Evolutionary conservation across 148 eudicot species (phyloP), one percentile per base, ranked within the genome.

Genomic region (Vaccinium macrocarpon): DNA sequence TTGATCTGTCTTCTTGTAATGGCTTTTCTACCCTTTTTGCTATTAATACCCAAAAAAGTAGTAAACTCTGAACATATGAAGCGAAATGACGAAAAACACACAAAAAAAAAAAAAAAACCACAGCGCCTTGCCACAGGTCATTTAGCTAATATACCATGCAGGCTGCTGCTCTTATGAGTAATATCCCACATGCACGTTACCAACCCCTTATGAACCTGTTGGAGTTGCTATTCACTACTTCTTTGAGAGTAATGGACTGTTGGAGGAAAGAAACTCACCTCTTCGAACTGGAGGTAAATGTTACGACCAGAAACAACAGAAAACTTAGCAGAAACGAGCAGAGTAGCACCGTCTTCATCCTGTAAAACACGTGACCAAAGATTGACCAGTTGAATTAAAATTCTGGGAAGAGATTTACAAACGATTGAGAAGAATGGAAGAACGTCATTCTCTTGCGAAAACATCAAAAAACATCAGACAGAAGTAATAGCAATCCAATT

Each of bases 301-400:
- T 92, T 93, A 74, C 98, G 94, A 2, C 1, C 70, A 23, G 99
- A 96, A 86, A 96, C 91, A 35, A 89, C 50, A 35, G 99, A 94
- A 85, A 94, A 96, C 82, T 91, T 96, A 8, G 99, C 98, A 85
- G 97, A 90, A 73, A 96, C 99, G 55, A 95, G 71, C 84, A 96
- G 85, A 51, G 99, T 96, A 66, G 97, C 99, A 80, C 99, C 99
- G 85, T 96, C 99, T 25, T 95, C 90, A 84, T 96, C 98, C 98
- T 96, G 89, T 55, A 57, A 83, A 72, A 59, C 78, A 53, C 78
- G 53, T 59, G 66, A 29, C 27, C 78, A 59, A 14, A 16, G 50
- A 4, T 74, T 18, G n/a, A 71, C 62, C 15, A n/a, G 19, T 42
- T 68, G 18, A 79, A 71, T 23, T 25, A 35, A 12, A 57, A 80